A percentile compares a stretch with the other conserved stretches of the same genome.
Evolutionary conservation across 805 yeast genomes (phyloP).

Genomic region (Sugiyamaella smithiae): DNA sequence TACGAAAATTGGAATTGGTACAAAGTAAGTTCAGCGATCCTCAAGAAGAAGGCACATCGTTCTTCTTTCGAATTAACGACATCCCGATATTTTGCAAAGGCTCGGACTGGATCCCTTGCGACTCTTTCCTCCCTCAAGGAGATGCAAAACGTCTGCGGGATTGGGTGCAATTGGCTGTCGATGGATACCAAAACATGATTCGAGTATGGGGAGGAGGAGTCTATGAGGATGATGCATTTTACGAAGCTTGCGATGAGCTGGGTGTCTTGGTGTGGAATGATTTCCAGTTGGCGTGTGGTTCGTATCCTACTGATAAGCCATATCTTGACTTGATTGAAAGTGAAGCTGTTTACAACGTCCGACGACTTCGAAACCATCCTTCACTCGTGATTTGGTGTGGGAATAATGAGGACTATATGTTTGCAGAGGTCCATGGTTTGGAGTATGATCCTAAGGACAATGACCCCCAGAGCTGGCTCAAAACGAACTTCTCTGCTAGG

Average conservation of each 20-base stretch:
- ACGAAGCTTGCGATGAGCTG: slow-evolving; percentile 41
- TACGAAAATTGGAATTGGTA: slow-evolving; percentile 43
- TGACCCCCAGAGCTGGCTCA: slow-evolving; percentile 16
- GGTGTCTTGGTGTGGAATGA: slow-evolving; percentile 53
- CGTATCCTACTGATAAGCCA: slow-evolving; percentile 43
- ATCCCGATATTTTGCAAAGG: slow-evolving; percentile 40
- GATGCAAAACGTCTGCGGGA: slow-evolving; percentile 33
- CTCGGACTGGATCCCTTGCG: slow-evolving; percentile 49
- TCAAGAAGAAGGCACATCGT: slow-evolving; percentile 37
- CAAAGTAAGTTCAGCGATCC: slow-evolving; percentile 32
- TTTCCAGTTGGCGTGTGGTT: slow-evolving; percentile 55
- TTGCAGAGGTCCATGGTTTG: slow-evolving; percentile 36
- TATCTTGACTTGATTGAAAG: slow-evolving; percentile 36
- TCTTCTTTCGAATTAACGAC: slow-evolving; percentile 42
- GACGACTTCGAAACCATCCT: slow-evolving; percentile 41
- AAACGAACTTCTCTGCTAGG: slow-evolving; percentile 41
- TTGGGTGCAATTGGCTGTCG: slow-evolving; percentile 36
- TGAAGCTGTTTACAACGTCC: slow-evolving; percentile 41
- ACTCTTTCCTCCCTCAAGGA: slow-evolving; percentile 39
- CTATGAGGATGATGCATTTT: slow-evolving; percentile 42
- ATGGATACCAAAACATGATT: slow-evolving; percentile 44
- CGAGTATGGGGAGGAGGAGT: slow-evolving; percentile 51
- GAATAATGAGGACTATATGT: slow-evolving; percentile 46
- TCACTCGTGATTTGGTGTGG: slow-evolving; percentile 42
- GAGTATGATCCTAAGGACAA: slow-evolving; percentile 16